A percentile compares a stretch with the other conserved stretches of the same genome.
Evolutionary conservation across 1,284 basidiomycete genomes (phyloP).

Genomic region (Rhodotorula sp.): DNA sequence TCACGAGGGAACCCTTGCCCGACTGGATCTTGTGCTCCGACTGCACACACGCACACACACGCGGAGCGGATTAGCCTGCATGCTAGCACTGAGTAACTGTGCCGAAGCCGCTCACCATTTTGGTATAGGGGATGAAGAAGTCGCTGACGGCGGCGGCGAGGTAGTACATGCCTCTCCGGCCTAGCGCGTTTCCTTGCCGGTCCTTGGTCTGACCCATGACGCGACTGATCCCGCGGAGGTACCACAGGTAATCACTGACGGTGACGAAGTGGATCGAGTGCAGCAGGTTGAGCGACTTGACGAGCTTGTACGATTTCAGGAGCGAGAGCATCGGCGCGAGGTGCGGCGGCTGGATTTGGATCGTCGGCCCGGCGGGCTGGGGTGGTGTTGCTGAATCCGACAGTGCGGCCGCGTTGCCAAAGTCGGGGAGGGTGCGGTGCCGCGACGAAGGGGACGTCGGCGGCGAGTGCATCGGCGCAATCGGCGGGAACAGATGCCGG

Average conservation of each 20-base stretch:
- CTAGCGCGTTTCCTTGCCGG: conserved; percentile 65
- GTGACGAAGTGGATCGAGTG: conserved; percentile 89
- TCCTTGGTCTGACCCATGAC: conserved; percentile 50
- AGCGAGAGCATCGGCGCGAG: conserved; percentile 66
- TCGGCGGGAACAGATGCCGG: conserved; percentile 29
- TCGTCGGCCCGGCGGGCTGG: conserved; percentile 6
- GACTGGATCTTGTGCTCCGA: conserved; percentile 98
- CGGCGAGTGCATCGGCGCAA: conserved; percentile 26
- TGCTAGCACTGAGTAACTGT: no score
- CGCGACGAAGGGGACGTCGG: conserved; percentile 7
- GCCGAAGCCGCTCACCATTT: conserved; percentile 63
- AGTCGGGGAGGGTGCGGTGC: background rate
- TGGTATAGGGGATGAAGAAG: conserved; percentile 90
- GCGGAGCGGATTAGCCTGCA: no score
- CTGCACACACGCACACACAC: conserved; percentile 53
- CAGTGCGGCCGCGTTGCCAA: background rate
- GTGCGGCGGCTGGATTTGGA: conserved; percentile 45
- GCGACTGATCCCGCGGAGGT: conserved; percentile 73
- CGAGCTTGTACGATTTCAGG: conserved; percentile 76
- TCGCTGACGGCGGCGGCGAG: conserved; percentile 97
- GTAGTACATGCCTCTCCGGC: conserved; percentile 83
- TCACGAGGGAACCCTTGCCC: conserved; percentile 82
- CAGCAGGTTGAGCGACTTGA: conserved; percentile 69
- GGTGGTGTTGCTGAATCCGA: background rate
- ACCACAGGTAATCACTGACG: conserved; percentile 93